Percentiles rank a stretch among this genome's conserved stretches.
Evolutionary conservation across 169 alveolate genomes (phyloP).

Genomic region (Plasmodium yoelii): DNA sequence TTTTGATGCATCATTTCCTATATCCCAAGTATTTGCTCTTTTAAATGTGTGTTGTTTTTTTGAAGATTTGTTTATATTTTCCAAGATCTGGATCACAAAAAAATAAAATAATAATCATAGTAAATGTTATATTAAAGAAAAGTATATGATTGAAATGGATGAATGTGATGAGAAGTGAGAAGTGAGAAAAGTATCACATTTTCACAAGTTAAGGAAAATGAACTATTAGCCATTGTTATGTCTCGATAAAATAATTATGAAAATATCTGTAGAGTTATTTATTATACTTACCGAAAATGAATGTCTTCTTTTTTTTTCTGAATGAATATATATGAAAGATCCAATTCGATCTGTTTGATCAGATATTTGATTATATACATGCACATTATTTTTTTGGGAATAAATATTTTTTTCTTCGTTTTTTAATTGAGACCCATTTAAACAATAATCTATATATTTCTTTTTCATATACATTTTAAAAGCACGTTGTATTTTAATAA

Average conservation of each 20-base stretch:
- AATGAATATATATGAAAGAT: slow-evolving; percentile 52
- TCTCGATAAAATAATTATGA: neutral
- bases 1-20: neutral
- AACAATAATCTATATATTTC: slow-evolving; percentile 44
- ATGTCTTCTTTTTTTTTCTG: slow-evolving; percentile 22
- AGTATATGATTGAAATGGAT: neutral
- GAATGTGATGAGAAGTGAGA: neutral
- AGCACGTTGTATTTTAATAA: slow-evolving; percentile 63
- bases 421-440: slow-evolving; percentile 22
- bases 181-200: too few relatives aligned
- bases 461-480: slow-evolving; percentile 53
- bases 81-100: slow-evolving; percentile 24
- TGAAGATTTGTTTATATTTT: neutral
- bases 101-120: neutral
- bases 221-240: neutral
- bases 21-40: slow-evolving; percentile 52
- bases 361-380: neutral
- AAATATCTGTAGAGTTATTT: neutral
- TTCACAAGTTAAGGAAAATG: neutral
- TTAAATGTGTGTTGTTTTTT: slow-evolving; percentile 3
- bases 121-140: too few relatives aligned
- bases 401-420: slow-evolving; percentile 9
- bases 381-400: neutral
- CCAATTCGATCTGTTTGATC: slow-evolving; percentile 36
- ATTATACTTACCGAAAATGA: slow-evolving; percentile 42